phyloP scores from a whole-genome alignment of 2,329 filamentous ascomycete species.

The Juglanconis oblonga region DNA sequence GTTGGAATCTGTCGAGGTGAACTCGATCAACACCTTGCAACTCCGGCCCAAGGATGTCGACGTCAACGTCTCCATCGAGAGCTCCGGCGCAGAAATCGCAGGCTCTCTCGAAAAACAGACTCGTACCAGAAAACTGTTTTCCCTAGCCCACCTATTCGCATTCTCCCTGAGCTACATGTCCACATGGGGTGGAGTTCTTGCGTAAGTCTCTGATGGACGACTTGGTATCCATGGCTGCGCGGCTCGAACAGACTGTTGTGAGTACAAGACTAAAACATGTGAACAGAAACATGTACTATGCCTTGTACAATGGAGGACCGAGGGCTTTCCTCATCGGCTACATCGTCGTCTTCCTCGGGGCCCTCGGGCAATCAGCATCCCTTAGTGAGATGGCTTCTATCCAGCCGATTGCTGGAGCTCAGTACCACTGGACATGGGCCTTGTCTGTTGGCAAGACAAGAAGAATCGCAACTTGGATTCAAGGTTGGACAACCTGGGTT shows the following conservation, averaged over 20 bases:
- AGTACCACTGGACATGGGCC: slow-evolving; percentile 38
- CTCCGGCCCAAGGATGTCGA: too few species aligned
- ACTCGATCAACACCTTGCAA: too few species aligned
- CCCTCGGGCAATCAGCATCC: slow-evolving; percentile 29
- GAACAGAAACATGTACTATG: slow-evolving; percentile 16
- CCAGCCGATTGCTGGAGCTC: slow-evolving; percentile 36
- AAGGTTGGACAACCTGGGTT: slow-evolving; percentile 37
- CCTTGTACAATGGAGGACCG: slow-evolving; percentile 32
- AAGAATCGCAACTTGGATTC: slow-evolving; percentile 8
- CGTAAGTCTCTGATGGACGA: background rate
- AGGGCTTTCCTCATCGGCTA: slow-evolving; percentile 29
- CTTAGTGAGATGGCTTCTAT: slow-evolving; percentile 38
- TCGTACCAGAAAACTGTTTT: slow-evolving; percentile 5
- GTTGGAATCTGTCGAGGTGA: too few species aligned
- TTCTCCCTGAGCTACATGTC: slow-evolving; percentile 4
- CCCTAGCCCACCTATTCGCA: slow-evolving; percentile 3
- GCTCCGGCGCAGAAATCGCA: background rate
- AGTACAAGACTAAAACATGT: too few species aligned
- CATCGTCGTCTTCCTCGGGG: slow-evolving; percentile 27
- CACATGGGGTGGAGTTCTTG: background rate
- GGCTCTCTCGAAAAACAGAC: background rate
- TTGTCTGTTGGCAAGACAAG: background rate
- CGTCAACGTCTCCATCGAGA: background rate
- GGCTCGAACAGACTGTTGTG: background rate
- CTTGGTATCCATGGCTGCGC: too few species aligned